These are phyloP conservation scores for Hemisphaericaspora xylanilytica DNA, from an alignment of 1,139 yeast genomes.

Conservation along the genomic window DNA sequence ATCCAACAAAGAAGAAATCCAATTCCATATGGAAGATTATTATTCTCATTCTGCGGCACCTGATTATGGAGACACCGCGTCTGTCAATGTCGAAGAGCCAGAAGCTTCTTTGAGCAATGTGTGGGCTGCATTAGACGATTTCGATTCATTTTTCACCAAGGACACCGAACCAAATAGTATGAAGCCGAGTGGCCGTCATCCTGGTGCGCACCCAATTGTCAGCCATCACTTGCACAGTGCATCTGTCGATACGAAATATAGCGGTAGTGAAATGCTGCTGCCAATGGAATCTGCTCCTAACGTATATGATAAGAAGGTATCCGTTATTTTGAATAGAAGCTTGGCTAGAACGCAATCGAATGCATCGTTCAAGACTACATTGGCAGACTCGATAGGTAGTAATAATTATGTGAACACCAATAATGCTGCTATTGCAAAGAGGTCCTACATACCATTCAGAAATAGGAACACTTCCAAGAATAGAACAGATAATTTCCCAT, in stretches of 20 bases:
- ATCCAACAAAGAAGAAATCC: slow-evolving; percentile 44
- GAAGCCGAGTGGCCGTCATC: slow-evolving; percentile 1
- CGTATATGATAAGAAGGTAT: slow-evolving; percentile 76
- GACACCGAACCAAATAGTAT: slow-evolving; percentile 40
- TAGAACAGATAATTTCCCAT: slow-evolving; percentile 20
- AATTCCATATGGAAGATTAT: slow-evolving; percentile 68
- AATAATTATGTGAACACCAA: slow-evolving; percentile 19
- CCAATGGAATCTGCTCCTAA: slow-evolving; percentile 74
- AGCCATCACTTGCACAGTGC: slow-evolving; percentile 42
- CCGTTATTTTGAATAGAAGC: slow-evolving; percentile 69
- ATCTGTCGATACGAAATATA: slow-evolving; percentile 48
- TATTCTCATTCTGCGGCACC: slow-evolving; percentile 38
- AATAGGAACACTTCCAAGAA: slow-evolving; percentile 23
- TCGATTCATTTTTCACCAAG: slow-evolving; percentile 88
- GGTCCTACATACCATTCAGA: slow-evolving; percentile 48
- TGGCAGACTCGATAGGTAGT: slow-evolving; percentile 59
- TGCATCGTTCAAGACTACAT: slow-evolving; percentile 69
- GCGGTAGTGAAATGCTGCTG: slow-evolving; percentile 37
- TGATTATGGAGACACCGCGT: slow-evolving; percentile 35
- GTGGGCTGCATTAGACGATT: slow-evolving; percentile 95
- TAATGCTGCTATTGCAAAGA: slow-evolving; percentile 22
- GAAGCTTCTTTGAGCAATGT: slow-evolving; percentile 84
- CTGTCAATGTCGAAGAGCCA: slow-evolving; percentile 53
- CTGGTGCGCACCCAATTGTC: not conserved
- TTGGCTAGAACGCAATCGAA: slow-evolving; percentile 75